Evolutionary conservation across 345 rosid species (phyloP).

Genomic region (Salix udensis): DNA sequence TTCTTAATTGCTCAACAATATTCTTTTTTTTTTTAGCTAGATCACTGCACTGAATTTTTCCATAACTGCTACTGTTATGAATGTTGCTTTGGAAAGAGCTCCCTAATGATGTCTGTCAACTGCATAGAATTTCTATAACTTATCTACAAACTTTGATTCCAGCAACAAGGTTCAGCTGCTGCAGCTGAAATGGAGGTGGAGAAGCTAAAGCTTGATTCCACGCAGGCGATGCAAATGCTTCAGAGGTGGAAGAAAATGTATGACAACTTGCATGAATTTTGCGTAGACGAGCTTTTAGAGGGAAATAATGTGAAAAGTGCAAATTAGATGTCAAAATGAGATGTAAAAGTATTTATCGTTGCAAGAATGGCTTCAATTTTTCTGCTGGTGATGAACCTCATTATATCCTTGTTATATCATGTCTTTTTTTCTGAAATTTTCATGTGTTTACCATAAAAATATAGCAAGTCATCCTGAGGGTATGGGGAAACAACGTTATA

Average conservation of each 20-base stretch:
- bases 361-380: not conserved
- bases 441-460: not conserved
- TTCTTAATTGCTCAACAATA: constrained; percentile 16
- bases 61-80: not conserved
- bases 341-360: not conserved
- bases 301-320: constrained; percentile 17
- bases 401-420: not conserved
- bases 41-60: not conserved
- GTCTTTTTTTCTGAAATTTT: not conserved
- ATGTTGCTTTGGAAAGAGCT: not conserved
- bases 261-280: constrained; percentile 54
- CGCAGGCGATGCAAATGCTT: constrained; percentile 39
- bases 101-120: not conserved
- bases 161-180: constrained; percentile 54
- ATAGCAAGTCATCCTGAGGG: not conserved
- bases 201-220: constrained; percentile 49
- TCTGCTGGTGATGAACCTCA: not conserved
- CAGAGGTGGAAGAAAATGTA: constrained; percentile 60
- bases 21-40: not conserved
- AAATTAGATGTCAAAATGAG: not conserved
- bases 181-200: constrained; percentile 68
- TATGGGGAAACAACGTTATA: not conserved
- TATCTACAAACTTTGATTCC: not conserved
- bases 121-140: not conserved
- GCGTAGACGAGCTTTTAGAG: constrained; percentile 49